A percentile compares a stretch with the other conserved stretches of the same genome.
Conservation (phyloP, 208 protist species). For the Leptomonas pyrrhocoris region DNA sequence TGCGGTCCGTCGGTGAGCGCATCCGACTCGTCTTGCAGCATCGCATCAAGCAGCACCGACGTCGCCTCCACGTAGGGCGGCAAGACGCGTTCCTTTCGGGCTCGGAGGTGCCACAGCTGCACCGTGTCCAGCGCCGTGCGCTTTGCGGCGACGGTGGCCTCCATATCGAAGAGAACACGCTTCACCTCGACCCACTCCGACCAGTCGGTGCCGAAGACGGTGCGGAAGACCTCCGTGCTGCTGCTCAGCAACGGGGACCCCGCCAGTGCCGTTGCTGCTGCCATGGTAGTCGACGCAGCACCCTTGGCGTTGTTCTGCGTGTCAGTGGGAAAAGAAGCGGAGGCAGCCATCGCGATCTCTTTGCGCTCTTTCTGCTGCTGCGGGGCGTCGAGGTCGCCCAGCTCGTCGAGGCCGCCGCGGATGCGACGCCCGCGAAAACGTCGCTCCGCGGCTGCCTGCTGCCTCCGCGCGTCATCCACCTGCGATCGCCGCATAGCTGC, state of each 20-base stretch:
- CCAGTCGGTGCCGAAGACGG: conserved; percentile 74
- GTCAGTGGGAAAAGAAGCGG: not conserved
- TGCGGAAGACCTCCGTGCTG: conserved; percentile 19
- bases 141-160: conserved; percentile 33
- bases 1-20: conserved; percentile 12
- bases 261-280: not conserved
- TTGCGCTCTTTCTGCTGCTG: not conserved
- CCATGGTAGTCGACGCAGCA: not conserved
- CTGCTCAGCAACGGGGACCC: conserved; percentile 12
- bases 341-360: not conserved
- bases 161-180: conserved; percentile 54
- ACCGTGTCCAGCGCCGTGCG: conserved; percentile 46
- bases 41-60: conserved; percentile 54
- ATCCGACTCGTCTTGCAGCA: conserved; percentile 61
- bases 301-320: conserved; percentile 2
- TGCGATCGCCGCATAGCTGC: conserved; percentile 20
- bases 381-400: conserved; percentile 69
- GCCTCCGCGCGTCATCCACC: conserved; percentile 20
- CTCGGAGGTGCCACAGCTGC: conserved; percentile 63
- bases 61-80: conserved; percentile 80
- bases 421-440: conserved; percentile 73
- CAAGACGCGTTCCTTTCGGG: conserved; percentile 53
- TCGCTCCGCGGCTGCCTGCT: conserved; percentile 32
- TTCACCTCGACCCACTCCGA: conserved; percentile 71
- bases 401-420: conserved; percentile 64